Evolutionary conservation across 176 grass and related monocot species (phyloP), one percentile per base, ranked within the genome.

Genomic region (sorghum (Sorghum bicolor)): DNA sequence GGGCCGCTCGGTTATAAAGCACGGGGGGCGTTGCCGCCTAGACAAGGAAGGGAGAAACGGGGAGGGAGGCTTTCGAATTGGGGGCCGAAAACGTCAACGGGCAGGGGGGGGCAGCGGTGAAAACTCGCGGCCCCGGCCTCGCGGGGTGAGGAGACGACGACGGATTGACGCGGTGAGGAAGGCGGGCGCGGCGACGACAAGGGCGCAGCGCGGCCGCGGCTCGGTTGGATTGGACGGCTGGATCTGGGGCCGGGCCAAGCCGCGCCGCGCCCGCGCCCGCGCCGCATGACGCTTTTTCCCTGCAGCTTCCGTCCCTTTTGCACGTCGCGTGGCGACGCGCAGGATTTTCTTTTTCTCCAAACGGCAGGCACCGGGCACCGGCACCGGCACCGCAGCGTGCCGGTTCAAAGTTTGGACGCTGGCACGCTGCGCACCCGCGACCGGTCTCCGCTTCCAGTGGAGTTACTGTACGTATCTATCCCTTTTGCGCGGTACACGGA

Each of bases 21-120:
- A 40, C 28, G 40, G 12, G 10, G 44, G 61, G 29, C 72, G 77
- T 87, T 87, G 86, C 85, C 86, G 82, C 70, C 64, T 81, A 67
- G 79, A 17, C 88, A 91, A 64, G 86, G 77, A 85, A 88, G 77
- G 75, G n/a, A 34, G 33, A 33, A 64, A 7, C 76, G 32, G 76
- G 52, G 52, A 22, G 70, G 77, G 40, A 71, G 84, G 80, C 75
- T 83, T 90, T 90, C 89, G 89, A 90, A 87, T 76, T 80, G 37
- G 60, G 36, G 82, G 60, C 40, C 44, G 74, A 83, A 87, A 83
- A 25, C 84, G 89, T 90, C 84, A 83, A 69, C 84, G 61, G 75
- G 31, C 57, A 57, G 79, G 62, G 15, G 19, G 29, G 61, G 17
- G 20, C 12, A 37, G 38, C 31, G 61, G 88, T 74, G 75, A 80